Percentiles rank a stretch among this genome's conserved stretches.
These are phyloP conservation scores for Vitis cinerea DNA, from an alignment of 164 flowering plant species.

Conservation along the genomic window DNA sequence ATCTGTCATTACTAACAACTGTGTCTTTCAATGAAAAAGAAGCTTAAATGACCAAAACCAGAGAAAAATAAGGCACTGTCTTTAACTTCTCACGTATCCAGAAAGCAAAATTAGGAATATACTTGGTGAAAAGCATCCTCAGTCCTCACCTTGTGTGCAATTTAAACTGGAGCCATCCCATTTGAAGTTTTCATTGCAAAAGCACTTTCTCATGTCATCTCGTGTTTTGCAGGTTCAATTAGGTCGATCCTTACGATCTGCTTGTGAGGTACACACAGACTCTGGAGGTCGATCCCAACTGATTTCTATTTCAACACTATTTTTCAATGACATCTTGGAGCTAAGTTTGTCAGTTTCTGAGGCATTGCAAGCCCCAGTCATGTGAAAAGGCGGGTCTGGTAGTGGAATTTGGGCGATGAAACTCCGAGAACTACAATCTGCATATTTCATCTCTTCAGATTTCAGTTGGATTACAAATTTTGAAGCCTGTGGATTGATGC, in stretches of 20 bases:
- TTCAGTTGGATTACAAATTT: constrained; percentile 11
- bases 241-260: constrained; percentile 6
- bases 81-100: not conserved
- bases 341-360: too few species aligned
- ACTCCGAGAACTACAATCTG: not conserved
- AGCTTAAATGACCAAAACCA: not conserved
- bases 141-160: constrained; percentile 8
- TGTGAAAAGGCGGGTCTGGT: not conserved
- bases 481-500: not conserved
- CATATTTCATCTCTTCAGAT: not conserved
- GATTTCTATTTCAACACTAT: not conserved
- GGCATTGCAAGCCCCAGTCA: too few species aligned
- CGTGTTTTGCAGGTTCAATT: constrained; percentile 12
- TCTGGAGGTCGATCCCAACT: constrained; percentile 14
- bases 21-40: too few species aligned
- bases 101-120: not conserved
- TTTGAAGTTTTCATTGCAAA: constrained; percentile 7
- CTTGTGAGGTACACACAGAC: constrained; percentile 7
- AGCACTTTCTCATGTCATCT: constrained; percentile 6
- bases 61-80: not conserved
- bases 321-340: not conserved
- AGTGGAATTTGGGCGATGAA: not conserved
- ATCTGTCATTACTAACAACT: too few species aligned
- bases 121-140: not conserved
- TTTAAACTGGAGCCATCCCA: constrained; percentile 7